Percentiles rank a stretch among this genome's conserved stretches.
phyloP scores from a whole-genome alignment of 352 stramenopile genomes.

The Phytopythium ostracodes region DNA sequence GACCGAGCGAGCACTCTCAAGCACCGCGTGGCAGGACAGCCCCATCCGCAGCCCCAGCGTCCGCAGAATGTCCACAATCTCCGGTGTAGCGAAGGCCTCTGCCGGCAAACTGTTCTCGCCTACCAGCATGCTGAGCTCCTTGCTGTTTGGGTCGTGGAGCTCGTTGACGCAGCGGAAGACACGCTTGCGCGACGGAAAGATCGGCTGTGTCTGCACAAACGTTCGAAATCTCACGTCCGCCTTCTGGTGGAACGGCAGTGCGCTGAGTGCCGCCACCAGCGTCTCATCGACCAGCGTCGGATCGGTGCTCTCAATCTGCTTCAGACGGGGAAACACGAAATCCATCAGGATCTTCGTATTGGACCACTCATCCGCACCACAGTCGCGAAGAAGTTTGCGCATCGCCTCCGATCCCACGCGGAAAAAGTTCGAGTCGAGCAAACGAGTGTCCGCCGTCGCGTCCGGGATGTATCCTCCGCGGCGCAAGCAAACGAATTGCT shows the following conservation, averaged over 20 bases:
- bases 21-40: slow-evolving; percentile 63
- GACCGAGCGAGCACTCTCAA: slow-evolving; percentile 65
- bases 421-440: slow-evolving; percentile 57
- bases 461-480: slow-evolving; percentile 39
- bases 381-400: slow-evolving; percentile 45
- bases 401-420: slow-evolving; percentile 23
- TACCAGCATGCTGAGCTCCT: slow-evolving; percentile 58
- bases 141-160: slow-evolving; percentile 67
- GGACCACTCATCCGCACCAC: slow-evolving; percentile 50
- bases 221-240: slow-evolving; percentile 46
- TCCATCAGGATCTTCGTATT: slow-evolving; percentile 53
- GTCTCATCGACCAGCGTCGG: slow-evolving; percentile 40
- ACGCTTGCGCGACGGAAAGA: slow-evolving; percentile 59
- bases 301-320: slow-evolving; percentile 25
- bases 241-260: slow-evolving; percentile 48
- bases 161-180: slow-evolving; percentile 45
- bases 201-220: slow-evolving; percentile 25
- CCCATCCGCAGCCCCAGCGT: slow-evolving; percentile 49
- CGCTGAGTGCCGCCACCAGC: slow-evolving; percentile 39
- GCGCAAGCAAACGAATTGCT: slow-evolving; percentile 23
- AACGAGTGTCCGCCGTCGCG: slow-evolving; percentile 29
- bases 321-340: slow-evolving; percentile 54
- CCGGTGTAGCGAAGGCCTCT: slow-evolving; percentile 35
- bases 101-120: slow-evolving; percentile 62
- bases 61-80: slow-evolving; percentile 50